Evolutionary conservation across 2,329 filamentous ascomycete species (phyloP), one percentile per base, ranked within the genome.

Genomic region (Sporothrix globosa): DNA sequence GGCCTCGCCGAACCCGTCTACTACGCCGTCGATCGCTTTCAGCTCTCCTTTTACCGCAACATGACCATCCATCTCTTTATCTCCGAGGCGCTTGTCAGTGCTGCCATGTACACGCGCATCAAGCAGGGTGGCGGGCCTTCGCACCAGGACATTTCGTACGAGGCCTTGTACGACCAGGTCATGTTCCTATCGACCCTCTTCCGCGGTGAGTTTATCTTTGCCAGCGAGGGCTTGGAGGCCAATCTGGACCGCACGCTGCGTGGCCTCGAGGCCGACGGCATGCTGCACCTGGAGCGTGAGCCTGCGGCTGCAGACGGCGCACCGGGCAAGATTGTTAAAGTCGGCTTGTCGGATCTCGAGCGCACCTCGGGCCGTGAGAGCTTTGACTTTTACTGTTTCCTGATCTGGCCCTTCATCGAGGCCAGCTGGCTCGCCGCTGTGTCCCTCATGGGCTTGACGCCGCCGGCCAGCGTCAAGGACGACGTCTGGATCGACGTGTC

Each of bases 1-100:
- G 92, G 90, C 0, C 82, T 99, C 5, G 91, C 92, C 0, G 96
- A 99, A 78, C 92, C 92, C 21, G 98, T 96, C 0, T 98, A 92
- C 80, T 97, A 92, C 76, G 96, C 96, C 4, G 93, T 97, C 52
- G 96, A 99, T 79, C 88, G 93, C 68, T 99, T 99, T 83, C 96
- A 99, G 78, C 86, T 99, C 11, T 97, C 93, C 0, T 99, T 99
- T 80, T 99, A 99, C 81, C 90, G 96, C 68, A 99, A 99, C 80
- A 98, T 98, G 96, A 97, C 95, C 0, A 99, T 99, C 73, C 96
- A 99, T 78, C 86, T 99, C 5, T 99, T 99, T 79, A 96, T 99
- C 70, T 91, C 93, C 2, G 94, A 98, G 78, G 92, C 95, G 0
- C 84, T 99, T 4, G 92, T 98, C 27, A 96, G 92, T 72, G 92